Base-by-base conservation (phyloP, 2,329 filamentous ascomycete genomes). In the Thielaviopsis euricoi region DNA sequence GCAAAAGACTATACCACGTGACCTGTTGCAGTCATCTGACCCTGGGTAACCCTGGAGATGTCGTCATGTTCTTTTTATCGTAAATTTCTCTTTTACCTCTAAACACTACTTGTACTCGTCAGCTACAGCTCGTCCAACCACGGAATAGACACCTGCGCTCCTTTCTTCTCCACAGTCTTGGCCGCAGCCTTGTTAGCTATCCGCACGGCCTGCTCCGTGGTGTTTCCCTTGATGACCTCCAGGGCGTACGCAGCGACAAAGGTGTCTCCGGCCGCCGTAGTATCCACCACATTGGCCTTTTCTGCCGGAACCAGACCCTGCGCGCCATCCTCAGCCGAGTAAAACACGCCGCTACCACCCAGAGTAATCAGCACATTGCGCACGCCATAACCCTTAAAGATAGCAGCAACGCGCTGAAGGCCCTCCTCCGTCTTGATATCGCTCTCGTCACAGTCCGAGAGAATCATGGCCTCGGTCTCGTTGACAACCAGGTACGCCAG, bases 231-330 rank as follows among this genome's bases (percentile, higher is more conserved):
- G 29, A 56, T 23, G 9, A 62, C 33, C 33, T 57, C 61, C 55
- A 60, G 46, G 12, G 83, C 81, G 67, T 87, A 86, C 1, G 78
- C 82, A 1, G 85, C 85, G 1, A 86, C 81, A 66, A 87, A 88
- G 0, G 85, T 87, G 68, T 89, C 85, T 0, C 85, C 85, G 10
- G 85, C 85, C 1, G 80, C 85, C 7, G 85, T 89, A 0, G 85
- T 89, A 66, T 89, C 85, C 1, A 87, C 74, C 0, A 88, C 85
- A n/a, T 83, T 74, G 6, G 71, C 65, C 63, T 69, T 73, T 62
- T 78, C 74, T 43, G 60, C 64, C 33, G 62, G 66, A 51, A 83
- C 68, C 25, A 74, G 67, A 63, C 70, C 62, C 1, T 68, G 68
- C 12, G 67, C 66, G 29, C 71, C 70, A 29, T 67, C 71, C 52